Evolutionary conservation across 2,329 filamentous ascomycete species (phyloP).

Genomic region (Talaromyces albobiverticillius): DNA sequence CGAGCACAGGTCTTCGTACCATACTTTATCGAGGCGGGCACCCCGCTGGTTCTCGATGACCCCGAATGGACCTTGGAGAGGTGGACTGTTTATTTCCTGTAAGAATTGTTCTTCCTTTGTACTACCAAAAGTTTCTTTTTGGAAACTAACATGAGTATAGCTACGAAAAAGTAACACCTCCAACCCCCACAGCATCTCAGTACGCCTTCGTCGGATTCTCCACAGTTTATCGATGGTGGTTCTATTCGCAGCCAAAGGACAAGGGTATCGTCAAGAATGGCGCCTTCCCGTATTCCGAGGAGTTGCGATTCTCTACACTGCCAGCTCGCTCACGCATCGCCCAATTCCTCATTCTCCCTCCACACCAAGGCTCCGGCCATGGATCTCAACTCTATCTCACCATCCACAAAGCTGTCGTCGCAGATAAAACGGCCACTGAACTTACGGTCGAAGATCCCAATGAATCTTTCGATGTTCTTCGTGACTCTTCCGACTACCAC

Average conservation of each 20-base stretch:
- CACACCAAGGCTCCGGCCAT: slow-evolving; percentile 77
- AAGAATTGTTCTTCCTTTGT: slow-evolving; percentile 30
- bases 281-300: slow-evolving; percentile 39
- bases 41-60: slow-evolving; percentile 67
- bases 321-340: slow-evolving; percentile 82
- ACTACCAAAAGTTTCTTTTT: background rate
- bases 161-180: slow-evolving; percentile 54
- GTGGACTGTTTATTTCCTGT: slow-evolving; percentile 91
- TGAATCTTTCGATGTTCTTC: slow-evolving; percentile 63
- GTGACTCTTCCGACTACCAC: slow-evolving; percentile 60
- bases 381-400: slow-evolving; percentile 77
- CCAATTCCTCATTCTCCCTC: slow-evolving; percentile 87
- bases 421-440: slow-evolving; percentile 68
- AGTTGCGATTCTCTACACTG: slow-evolving; percentile 56
- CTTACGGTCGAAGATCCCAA: slow-evolving; percentile 93
- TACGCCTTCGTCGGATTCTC: slow-evolving; percentile 87
- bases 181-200: slow-evolving; percentile 49
- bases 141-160: slow-evolving; percentile 26
- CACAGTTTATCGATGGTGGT: slow-evolving; percentile 85
- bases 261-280: slow-evolving; percentile 43
- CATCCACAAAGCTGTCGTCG: slow-evolving; percentile 69
- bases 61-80: slow-evolving; percentile 71
- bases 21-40: slow-evolving; percentile 92
- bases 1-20: slow-evolving; percentile 81
- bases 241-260: slow-evolving; percentile 36